These are phyloP conservation scores for Hericium coralloides DNA, from an alignment of 768 basidiomycete genomes.

Conservation along the genomic window DNA sequence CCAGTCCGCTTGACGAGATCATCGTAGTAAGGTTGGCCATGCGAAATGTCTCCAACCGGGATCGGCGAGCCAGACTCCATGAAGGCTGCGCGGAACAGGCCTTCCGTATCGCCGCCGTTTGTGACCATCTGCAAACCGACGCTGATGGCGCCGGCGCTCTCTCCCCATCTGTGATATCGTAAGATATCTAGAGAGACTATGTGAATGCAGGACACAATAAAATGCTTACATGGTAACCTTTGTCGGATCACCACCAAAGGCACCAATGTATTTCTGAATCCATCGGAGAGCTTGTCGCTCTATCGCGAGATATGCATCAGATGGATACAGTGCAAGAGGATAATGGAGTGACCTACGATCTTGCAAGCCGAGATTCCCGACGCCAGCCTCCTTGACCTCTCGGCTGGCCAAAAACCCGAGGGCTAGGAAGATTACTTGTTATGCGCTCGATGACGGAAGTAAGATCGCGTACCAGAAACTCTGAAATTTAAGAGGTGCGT, in stretches of 20 bases:
- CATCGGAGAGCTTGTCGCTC: slow-evolving; percentile 28
- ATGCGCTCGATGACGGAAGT: too few species aligned
- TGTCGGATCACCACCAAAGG: slow-evolving; percentile 31
- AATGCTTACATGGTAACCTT: slow-evolving; percentile 21
- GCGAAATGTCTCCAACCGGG: slow-evolving; percentile 8
- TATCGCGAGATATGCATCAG: slow-evolving; percentile 2
- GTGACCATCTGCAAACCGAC: slow-evolving; percentile 21
- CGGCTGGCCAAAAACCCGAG: slow-evolving; percentile 10
- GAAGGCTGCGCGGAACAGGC: slow-evolving; percentile 17
- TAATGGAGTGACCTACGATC: slow-evolving; percentile 4
- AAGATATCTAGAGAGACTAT: slow-evolving; percentile 3
- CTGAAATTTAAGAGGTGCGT: neutral
- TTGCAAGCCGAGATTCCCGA: slow-evolving; percentile 13
- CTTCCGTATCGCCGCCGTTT: slow-evolving; percentile 15
- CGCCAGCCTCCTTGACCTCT: slow-evolving; percentile 10
- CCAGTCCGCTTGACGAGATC: slow-evolving; percentile 26
- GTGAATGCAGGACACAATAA: neutral
- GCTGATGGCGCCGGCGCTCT: slow-evolving; percentile 31
- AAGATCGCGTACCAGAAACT: neutral
- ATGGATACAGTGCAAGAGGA: neutral
- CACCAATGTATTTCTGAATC: slow-evolving; percentile 31
- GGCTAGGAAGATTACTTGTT: neutral
- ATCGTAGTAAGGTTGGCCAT: slow-evolving; percentile 31
- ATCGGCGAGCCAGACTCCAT: slow-evolving; percentile 21
- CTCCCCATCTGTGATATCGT: slow-evolving; percentile 24